phyloP scores from a whole-genome alignment of 768 basidiomycete species.

The Lanmaoa pseudosensibilis region DNA sequence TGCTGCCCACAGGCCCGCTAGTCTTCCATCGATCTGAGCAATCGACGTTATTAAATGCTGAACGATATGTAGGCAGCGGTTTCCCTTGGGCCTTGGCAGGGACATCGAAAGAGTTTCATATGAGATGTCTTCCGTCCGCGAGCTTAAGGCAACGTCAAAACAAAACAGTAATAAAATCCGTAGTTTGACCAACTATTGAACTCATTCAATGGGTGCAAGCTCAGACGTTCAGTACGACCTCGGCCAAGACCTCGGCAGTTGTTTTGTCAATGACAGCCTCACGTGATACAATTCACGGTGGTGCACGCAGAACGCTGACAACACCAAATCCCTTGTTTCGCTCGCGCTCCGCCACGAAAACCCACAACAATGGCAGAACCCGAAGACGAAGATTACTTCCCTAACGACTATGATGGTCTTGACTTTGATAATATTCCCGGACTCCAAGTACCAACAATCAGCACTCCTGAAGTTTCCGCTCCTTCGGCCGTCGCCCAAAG shows the following conservation, averaged over 20 bases:
- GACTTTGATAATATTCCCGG: slow-evolving; percentile 43
- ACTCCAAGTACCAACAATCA: slow-evolving; percentile 22
- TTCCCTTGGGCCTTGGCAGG: background rate
- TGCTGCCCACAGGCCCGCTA: background rate
- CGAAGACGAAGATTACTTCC: slow-evolving; percentile 50
- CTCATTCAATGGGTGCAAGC: background rate
- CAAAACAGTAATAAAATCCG: too few relatives aligned
- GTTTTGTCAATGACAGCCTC: background rate
- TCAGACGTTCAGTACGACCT: too few relatives aligned
- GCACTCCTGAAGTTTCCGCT: background rate
- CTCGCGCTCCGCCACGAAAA: background rate
- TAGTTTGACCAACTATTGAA: background rate
- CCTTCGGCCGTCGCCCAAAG: background rate
- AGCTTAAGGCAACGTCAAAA: background rate
- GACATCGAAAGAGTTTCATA: background rate
- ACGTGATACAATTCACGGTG: slow-evolving; percentile 3
- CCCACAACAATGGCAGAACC: slow-evolving; percentile 24
- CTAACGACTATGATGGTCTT: slow-evolving; percentile 53
- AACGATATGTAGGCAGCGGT: background rate
- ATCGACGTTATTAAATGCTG: background rate
- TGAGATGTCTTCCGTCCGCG: background rate
- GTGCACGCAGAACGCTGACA: too few relatives aligned
- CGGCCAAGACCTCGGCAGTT: too few relatives aligned
- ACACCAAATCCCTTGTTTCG: background rate
- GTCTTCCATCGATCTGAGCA: background rate